These are phyloP conservation scores for Cryomyces minteri DNA, from an alignment of 495 filamentous ascomycete species.

Conservation along the genomic window DNA sequence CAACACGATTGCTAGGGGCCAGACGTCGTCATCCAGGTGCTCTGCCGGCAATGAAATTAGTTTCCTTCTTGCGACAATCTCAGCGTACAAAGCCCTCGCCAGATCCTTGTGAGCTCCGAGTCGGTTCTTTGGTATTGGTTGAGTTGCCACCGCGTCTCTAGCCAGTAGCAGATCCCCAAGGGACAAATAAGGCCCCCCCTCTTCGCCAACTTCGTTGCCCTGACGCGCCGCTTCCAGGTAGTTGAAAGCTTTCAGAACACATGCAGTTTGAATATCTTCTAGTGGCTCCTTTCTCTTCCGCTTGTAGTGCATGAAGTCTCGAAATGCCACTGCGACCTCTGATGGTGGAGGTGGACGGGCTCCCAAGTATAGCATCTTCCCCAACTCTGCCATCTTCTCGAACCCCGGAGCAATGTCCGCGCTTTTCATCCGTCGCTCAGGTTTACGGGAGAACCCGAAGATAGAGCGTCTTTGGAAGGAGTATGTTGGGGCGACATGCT, in stretches of 20 bases:
- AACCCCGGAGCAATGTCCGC: conserved; percentile 42
- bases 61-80: conserved; percentile 19
- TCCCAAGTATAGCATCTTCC: conserved; percentile 23
- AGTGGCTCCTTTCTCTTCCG: conserved; percentile 33
- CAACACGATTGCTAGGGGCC: no score
- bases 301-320: conserved; percentile 33
- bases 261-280: conserved; percentile 44
- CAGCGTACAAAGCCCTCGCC: conserved; percentile 35
- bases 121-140: no score
- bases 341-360: conserved; percentile 36
- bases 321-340: conserved; percentile 44
- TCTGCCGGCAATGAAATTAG: background rate
- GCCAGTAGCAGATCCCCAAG: conserved; percentile 32
- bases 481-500: conserved; percentile 4
- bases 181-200: conserved; percentile 24
- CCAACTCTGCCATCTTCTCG: conserved; percentile 32
- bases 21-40: background rate
- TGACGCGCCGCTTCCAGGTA: conserved; percentile 25
- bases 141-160: conserved; percentile 6
- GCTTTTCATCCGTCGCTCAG: conserved; percentile 30
- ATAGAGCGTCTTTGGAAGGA: conserved; percentile 29
- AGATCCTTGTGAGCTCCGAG: conserved; percentile 26
- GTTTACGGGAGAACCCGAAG: conserved; percentile 38
- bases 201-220: no score
- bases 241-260: conserved; percentile 35